Evolutionary conservation across 495 filamentous ascomycete genomes (phyloP), one percentile per base, ranked within the genome.

Genomic region (Penicillium fimorum): DNA sequence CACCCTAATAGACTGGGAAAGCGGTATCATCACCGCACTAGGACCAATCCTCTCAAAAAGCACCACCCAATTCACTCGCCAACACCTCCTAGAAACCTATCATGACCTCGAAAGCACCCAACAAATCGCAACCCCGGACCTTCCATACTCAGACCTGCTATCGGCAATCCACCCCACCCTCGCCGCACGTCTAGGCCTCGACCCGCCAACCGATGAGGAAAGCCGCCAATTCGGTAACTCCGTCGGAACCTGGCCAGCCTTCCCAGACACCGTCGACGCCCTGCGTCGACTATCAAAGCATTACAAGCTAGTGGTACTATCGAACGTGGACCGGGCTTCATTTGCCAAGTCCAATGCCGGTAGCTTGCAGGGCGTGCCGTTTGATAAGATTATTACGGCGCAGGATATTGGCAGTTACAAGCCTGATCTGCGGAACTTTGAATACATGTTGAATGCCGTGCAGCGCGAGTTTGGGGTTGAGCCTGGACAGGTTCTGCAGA

Each of bases 1-100:
- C 67, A 95, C 90, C 0, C 79, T 92, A 24, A 84, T 93, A 47
- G 87, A 92, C 76, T 90, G 87, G 87, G 82, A 91, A 67, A 53
- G 47, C 6, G 76, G 76, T 32, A 74, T 80, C 24, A 60, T 76
- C 30, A 29, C 55, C 3, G 69, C 71, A 5, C 59, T 81, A 8
- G 55, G 66, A 20, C 78, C 81, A 4, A 64, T 79, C 13, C 60
- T 77, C 44, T 56, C 69, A 13, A 69, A 70, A 17, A 67, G 77
- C 7, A 73, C 73, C 0, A 29, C 71, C 24, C 55, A 68, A 6
- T 70, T 77, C 66, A 67, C 78, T 0, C 72, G 71, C 41, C 62
- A 71, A 38, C 61, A 69, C 46, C 60, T 69, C 12, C 66, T 72
- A 30, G 55, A 62, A 18, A 54, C 63, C 37, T 79, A 74, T 65